Evolutionary conservation across 2,329 filamentous ascomycete genomes (phyloP).

Genomic region (Colletotrichum sp.): DNA sequence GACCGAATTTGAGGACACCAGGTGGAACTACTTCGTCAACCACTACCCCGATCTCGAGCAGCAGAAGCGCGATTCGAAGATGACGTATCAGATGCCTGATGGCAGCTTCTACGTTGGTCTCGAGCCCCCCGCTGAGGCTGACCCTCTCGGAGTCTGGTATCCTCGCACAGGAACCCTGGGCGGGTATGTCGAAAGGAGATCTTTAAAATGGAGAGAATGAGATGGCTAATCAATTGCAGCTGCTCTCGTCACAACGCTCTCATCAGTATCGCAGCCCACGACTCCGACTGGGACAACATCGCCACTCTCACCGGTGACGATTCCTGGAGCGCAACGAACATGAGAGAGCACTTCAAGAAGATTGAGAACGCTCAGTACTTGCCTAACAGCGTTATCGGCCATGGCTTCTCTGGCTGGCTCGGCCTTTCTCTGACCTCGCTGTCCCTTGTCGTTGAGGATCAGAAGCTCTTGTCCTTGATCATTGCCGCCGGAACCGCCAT

Average conservation of each 20-base stretch:
- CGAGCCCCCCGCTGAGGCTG: slow-evolving; percentile 23
- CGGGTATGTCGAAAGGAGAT: slow-evolving; percentile 32
- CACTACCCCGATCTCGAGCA: slow-evolving; percentile 57
- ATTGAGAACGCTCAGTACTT: slow-evolving; percentile 63
- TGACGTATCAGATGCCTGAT: slow-evolving; percentile 38
- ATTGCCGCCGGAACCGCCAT: slow-evolving; percentile 29
- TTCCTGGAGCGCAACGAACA: slow-evolving; percentile 62
- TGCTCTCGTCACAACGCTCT: slow-evolving; percentile 63
- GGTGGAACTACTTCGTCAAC: slow-evolving; percentile 39
- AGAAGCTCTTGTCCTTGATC: slow-evolving; percentile 24
- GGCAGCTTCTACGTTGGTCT: slow-evolving; percentile 35
- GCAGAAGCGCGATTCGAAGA: slow-evolving; percentile 56
- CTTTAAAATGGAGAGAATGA: not conserved
- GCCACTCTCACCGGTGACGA: slow-evolving; percentile 62
- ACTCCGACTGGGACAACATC: slow-evolving; percentile 64
- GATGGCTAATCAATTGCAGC: not conserved
- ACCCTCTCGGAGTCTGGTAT: slow-evolving; percentile 35
- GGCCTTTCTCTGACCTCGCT: not conserved
- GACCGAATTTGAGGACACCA: slow-evolving; percentile 9
- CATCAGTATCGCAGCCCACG: slow-evolving; percentile 61
- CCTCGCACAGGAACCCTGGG: slow-evolving; percentile 50
- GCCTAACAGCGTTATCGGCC: slow-evolving; percentile 35
- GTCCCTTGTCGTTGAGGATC: slow-evolving; percentile 9
- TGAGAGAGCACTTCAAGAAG: slow-evolving; percentile 62
- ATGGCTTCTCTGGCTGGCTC: slow-evolving; percentile 62